Conservation (phyloP, 352 stramenopile genomes). For the Pythium plurisporium region DNA sequence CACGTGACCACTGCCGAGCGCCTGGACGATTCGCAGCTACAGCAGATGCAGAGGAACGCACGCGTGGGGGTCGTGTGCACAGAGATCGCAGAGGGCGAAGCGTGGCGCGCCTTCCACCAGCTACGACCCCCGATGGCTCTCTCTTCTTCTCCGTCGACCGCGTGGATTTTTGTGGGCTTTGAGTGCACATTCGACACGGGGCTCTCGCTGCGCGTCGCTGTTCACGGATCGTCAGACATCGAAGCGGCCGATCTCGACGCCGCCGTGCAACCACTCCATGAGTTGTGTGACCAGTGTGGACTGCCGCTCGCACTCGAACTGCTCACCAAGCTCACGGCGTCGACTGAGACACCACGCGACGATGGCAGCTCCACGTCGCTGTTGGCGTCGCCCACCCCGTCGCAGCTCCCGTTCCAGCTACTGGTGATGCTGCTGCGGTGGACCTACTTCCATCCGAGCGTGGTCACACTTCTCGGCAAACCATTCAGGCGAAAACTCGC, state of each 20-base stretch:
- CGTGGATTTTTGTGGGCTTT: constrained; percentile 11
- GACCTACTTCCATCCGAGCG: constrained; percentile 60
- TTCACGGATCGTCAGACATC: neutral
- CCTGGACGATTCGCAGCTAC: no score
- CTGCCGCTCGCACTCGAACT: constrained; percentile 59
- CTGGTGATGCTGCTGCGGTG: constrained; percentile 60
- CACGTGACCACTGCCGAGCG: neutral
- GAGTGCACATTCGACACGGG: neutral
- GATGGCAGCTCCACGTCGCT: neutral
- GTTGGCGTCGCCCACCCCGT: constrained; percentile 33
- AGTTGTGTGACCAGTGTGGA: constrained; percentile 39
- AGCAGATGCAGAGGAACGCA: neutral
- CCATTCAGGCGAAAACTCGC: constrained; percentile 48
- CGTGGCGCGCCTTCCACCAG: neutral
- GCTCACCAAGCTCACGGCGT: constrained; percentile 12
- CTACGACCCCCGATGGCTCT: neutral
- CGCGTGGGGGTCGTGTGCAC: constrained; percentile 3
- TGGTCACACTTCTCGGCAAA: constrained; percentile 31
- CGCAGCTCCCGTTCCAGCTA: constrained; percentile 62
- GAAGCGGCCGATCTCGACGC: neutral
- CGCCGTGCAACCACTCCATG: constrained; percentile 32
- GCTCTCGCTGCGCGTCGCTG: neutral
- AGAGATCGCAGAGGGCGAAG: neutral
- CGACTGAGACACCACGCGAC: neutral
- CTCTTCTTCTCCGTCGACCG: neutral